Evolutionary conservation across 768 basidiomycete genomes (phyloP), one percentile per base, ranked within the genome.

Genomic region (Auriculariales sp.): DNA sequence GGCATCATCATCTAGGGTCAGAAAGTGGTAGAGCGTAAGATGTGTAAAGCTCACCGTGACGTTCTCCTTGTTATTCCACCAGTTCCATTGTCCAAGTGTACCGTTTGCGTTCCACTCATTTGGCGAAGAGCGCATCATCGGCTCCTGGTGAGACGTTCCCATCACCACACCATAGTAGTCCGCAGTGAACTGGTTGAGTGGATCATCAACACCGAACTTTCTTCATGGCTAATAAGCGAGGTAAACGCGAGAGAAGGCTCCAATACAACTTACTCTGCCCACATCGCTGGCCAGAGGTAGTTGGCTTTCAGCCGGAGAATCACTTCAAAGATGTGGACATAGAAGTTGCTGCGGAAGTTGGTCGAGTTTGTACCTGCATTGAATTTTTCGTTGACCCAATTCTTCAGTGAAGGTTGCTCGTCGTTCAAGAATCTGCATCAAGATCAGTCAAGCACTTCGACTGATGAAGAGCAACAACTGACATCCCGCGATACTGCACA

Each of bases 91-190:
- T 1, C 82, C 81, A 6, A 58, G 58, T n/a, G n/a, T n/a, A 2
- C 74, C 78, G 51, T 76, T 74, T 10, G 74, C 59, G 52, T 62
- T 68, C 70, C 79, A 85, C 58, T 84, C 80, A 52, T 73, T 70
- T 3, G 82, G 81, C 2, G 76, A 78, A 29, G 79, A 78, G 19
- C 81, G 74, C 69, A 78, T 75, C 78, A 83, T 82, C 7, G 83
- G 82, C 57, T 85, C 82, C 60, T 84, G 75, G 58, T 83, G 79
- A 12, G 51, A 52, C 2, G 82, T 81, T 44, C 82, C 79, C 78
- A 83, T 83, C 29, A 78, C 80, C 39, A 83, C 69, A 24, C 77
- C 82, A 61, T 77, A 81, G 49, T 65, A 66, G 54, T 83, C 74
- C 3, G 81, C 83, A 29, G 78, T 64, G 27, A 66, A 66, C 56